Conservation (phyloP, 2,329 filamentous ascomycete species). For the Aspergillus thermomutatus region DNA sequence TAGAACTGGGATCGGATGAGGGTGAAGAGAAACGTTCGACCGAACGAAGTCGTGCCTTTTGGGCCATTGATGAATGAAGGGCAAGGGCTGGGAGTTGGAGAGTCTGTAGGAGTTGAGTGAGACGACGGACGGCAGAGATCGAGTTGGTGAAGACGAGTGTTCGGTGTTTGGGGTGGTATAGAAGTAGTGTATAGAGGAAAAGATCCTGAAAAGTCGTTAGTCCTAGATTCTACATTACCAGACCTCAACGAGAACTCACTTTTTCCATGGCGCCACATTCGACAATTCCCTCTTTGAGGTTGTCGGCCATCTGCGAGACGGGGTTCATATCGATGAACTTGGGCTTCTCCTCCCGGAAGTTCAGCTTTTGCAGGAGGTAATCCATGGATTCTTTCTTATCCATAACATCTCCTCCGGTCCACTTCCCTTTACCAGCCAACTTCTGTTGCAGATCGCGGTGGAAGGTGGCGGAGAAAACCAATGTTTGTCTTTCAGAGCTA, state of each 20-base stretch:
- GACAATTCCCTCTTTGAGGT: slow-evolving; percentile 82
- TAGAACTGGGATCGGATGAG: slow-evolving; percentile 52
- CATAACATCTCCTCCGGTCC: slow-evolving; percentile 57
- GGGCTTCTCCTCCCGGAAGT: slow-evolving; percentile 78
- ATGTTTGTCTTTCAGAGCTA: slow-evolving; percentile 63
- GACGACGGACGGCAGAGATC: slow-evolving; percentile 82
- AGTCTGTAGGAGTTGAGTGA: slow-evolving; percentile 79
- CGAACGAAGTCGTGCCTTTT: slow-evolving; percentile 90
- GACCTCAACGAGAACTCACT: slow-evolving; percentile 43
- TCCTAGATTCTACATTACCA: background rate
- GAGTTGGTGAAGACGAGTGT: slow-evolving; percentile 95
- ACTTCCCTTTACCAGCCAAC: slow-evolving; percentile 71
- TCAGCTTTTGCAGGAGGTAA: slow-evolving; percentile 84
- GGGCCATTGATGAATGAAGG: slow-evolving; percentile 90
- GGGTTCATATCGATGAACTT: slow-evolving; percentile 93
- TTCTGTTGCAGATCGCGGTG: slow-evolving; percentile 89
- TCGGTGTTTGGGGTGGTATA: slow-evolving; percentile 76
- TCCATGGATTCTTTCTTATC: slow-evolving; percentile 81
- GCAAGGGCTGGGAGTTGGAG: slow-evolving; percentile 72
- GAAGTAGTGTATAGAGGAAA: slow-evolving; percentile 82
- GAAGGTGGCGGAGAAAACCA: slow-evolving; percentile 96
- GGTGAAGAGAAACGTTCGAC: slow-evolving; percentile 80
- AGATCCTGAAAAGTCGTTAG: slow-evolving; percentile 60
- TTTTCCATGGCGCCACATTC: slow-evolving; percentile 94
- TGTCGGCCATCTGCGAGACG: slow-evolving; percentile 78